Percentiles rank a stretch among this genome's conserved stretches.
These are phyloP conservation scores for Cunninghamia lanceolata DNA, from an alignment of 75 land plant genomes.

Conservation along the genomic window DNA sequence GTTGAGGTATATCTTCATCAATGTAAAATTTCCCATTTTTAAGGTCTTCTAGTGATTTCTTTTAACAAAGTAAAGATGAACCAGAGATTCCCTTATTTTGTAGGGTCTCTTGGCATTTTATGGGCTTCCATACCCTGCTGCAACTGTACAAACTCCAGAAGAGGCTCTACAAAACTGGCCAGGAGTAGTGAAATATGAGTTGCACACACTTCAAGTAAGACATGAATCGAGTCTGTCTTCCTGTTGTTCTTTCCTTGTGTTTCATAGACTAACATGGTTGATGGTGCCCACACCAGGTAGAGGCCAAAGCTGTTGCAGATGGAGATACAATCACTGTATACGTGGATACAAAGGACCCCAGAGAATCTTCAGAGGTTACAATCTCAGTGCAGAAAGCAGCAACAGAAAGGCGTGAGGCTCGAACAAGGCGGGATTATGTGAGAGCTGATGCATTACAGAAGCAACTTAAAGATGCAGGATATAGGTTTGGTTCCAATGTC, in stretches of 20 bases:
- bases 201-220: conserved; percentile 78
- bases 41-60: background rate
- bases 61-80: background rate
- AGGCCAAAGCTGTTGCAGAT: conserved; percentile 63
- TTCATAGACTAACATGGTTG: background rate
- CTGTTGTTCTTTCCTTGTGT: background rate
- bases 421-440: conserved; percentile 42
- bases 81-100: background rate
- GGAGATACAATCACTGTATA: conserved; percentile 83
- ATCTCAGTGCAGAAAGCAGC: conserved; percentile 41
- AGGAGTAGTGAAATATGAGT: conserved; percentile 59
- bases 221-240: background rate
- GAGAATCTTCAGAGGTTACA: conserved; percentile 67
- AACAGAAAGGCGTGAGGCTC: conserved; percentile 48
- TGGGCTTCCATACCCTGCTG: conserved; percentile 50
- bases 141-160: conserved; percentile 11
- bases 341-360: conserved; percentile 55
- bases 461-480: conserved; percentile 56
- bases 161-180: conserved; percentile 37
- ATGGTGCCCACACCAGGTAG: conserved; percentile 50
- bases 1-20: conserved; percentile 57
- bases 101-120: conserved; percentile 80
- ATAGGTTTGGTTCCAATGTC: conserved; percentile 38
- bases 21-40: background rate
- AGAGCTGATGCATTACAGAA: conserved; percentile 73